Evolutionary conservation across 176 grass and related monocot genomes (phyloP).

Genomic region (Paspalum notatum): DNA sequence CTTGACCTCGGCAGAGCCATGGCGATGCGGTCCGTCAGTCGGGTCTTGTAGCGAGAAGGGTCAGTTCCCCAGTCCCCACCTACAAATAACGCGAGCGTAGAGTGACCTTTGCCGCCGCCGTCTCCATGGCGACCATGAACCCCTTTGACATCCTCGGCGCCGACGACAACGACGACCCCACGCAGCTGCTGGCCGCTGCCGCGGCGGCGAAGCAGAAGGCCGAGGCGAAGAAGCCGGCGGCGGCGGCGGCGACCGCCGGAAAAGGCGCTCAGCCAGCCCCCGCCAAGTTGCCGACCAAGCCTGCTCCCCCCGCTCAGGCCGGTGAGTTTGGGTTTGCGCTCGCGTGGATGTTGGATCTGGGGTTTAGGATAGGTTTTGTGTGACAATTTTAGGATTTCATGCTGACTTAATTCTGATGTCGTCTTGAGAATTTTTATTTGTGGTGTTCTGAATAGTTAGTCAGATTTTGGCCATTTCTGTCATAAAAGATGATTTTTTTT

Average conservation of each 20-base stretch:
- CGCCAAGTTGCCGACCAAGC: conserved; percentile 73
- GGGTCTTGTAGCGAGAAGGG: conserved; percentile 42
- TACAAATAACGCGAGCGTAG: conserved; percentile 23
- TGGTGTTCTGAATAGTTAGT: not conserved
- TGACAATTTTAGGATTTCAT: not conserved
- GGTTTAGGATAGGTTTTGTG: conserved; percentile 9
- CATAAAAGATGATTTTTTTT: not conserved
- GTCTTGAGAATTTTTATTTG: not conserved
- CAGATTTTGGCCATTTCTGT: not conserved
- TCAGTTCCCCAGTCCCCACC: conserved; percentile 43
- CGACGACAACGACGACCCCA: conserved; percentile 77
- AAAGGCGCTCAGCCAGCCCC: conserved; percentile 46
- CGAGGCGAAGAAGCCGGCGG: conserved; percentile 48
- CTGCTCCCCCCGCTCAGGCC: conserved; percentile 64
- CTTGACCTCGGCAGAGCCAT: conserved; percentile 30
- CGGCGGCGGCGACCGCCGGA: conserved; percentile 35
- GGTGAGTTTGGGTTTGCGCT: conserved; percentile 48
- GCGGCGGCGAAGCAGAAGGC: conserved; percentile 61
- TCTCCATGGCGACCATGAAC: conserved; percentile 72
- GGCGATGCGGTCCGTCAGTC: conserved; percentile 45
- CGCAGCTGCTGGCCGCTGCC: conserved; percentile 64
- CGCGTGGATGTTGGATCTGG: conserved; percentile 41
- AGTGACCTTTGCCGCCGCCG: conserved; percentile 2
- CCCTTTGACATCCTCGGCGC: conserved; percentile 79
- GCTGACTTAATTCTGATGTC: not conserved